Conservation (phyloP, 805 yeast species). For the Wilhelminamyces savonicus region DNA sequence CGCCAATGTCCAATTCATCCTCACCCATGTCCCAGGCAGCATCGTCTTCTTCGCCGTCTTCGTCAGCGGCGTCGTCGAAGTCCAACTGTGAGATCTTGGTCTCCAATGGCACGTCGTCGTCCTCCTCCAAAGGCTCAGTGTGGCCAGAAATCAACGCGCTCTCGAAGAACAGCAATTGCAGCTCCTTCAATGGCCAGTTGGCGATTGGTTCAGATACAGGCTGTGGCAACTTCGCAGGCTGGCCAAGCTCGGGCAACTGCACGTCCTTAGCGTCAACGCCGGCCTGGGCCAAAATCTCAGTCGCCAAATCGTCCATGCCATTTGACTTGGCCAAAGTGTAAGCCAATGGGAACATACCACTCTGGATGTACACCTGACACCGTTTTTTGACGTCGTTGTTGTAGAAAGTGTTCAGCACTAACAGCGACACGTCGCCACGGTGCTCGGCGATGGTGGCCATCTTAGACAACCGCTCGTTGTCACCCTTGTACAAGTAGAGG, state of each 20-base stretch:
- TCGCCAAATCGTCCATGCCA: conserved; percentile 73
- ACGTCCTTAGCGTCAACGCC: conserved; percentile 61
- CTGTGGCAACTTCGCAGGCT: conserved; percentile 37
- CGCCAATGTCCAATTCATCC: conserved; percentile 67
- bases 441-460: conserved; percentile 89
- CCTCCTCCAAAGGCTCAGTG: conserved; percentile 56
- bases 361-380: conserved; percentile 63
- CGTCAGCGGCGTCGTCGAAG: conserved; percentile 6
- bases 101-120: conserved; percentile 21
- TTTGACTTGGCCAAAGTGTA: conserved; percentile 87
- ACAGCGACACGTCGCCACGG: conserved; percentile 72
- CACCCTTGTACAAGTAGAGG: conserved; percentile 81
- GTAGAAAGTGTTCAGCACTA: conserved; percentile 78
- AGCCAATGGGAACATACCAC: conserved; percentile 84
- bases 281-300: conserved; percentile 61
- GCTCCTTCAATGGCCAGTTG: conserved; percentile 80
- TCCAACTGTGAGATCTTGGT: neutral
- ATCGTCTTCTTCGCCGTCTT: conserved; percentile 49
- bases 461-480: conserved; percentile 62
- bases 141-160: conserved; percentile 69
- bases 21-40: conserved; percentile 82
- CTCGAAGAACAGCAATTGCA: conserved; percentile 77
- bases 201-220: conserved; percentile 41
- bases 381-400: conserved; percentile 71
- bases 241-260: conserved; percentile 50